These are phyloP conservation scores for Hygrocybe punicea DNA, from an alignment of 768 basidiomycete genomes.

Conservation along the genomic window DNA sequence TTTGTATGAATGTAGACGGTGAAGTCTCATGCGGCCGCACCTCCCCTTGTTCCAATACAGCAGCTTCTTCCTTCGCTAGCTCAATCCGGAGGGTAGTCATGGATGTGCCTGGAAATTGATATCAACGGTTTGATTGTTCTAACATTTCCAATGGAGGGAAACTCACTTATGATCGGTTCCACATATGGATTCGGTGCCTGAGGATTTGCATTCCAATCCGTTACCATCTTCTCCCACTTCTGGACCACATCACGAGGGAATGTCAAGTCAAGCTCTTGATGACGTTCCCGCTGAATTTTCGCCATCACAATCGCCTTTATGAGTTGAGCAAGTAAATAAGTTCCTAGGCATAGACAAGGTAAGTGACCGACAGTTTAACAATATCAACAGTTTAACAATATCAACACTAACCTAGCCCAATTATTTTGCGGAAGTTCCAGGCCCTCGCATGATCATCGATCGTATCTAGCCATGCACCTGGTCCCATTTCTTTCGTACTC, in stretches of 20 bases:
- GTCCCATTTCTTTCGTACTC: conserved; percentile 34
- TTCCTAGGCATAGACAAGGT: not conserved
- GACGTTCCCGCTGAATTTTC: not conserved
- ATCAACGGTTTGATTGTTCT: not conserved
- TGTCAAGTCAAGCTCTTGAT: not conserved
- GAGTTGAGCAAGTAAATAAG: not conserved
- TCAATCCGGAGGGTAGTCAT: conserved; percentile 5
- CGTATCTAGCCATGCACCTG: conserved; percentile 15
- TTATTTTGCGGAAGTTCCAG: conserved; percentile 20
- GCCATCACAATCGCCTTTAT: conserved; percentile 2
- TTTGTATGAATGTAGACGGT: conserved; percentile 2
- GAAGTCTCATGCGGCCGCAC: not conserved
- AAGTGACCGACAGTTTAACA: not conserved
- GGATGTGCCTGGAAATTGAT: not conserved
- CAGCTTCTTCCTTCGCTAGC: conserved; percentile 5
- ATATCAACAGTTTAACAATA: not conserved
- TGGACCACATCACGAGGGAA: not conserved
- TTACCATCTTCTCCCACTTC: conserved; percentile 3
- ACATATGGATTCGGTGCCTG: conserved; percentile 2
- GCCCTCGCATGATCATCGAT: conserved; percentile 30
- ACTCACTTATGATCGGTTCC: not conserved
- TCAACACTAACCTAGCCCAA: conserved; percentile 1
- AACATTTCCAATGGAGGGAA: not conserved
- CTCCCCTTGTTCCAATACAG: not conserved
- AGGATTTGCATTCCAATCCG: not conserved